Evolutionary conservation across 2,329 filamentous ascomycete species (phyloP).

Genomic region (Cryphonectria carpinicola): DNA sequence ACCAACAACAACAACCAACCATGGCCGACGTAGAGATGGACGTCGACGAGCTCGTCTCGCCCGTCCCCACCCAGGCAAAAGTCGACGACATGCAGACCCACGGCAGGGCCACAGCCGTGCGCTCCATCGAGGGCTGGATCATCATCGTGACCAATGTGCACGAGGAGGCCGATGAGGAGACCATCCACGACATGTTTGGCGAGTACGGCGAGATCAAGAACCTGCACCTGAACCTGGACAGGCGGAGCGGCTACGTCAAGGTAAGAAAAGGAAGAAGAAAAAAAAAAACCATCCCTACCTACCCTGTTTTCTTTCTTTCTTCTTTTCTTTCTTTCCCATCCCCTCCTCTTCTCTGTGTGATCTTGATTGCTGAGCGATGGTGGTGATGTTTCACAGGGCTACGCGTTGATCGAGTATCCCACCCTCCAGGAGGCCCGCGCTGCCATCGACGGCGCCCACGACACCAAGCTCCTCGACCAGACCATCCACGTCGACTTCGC

Average conservation of each 20-base stretch:
- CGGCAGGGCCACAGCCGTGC: constrained; percentile 76
- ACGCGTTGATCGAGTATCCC: constrained; percentile 82
- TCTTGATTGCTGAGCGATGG: not conserved
- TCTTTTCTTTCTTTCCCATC: constrained; percentile 5
- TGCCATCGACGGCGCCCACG: constrained; percentile 80
- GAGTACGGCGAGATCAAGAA: constrained; percentile 90
- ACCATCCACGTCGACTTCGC: constrained; percentile 82
- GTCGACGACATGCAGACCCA: constrained; percentile 72
- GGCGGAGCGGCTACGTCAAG: constrained; percentile 86
- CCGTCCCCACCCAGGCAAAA: constrained; percentile 44
- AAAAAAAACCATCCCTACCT: not conserved
- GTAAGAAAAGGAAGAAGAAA: constrained; percentile 44
- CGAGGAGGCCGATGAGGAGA: constrained; percentile 84
- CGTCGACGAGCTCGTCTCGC: constrained; percentile 53
- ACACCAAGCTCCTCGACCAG: constrained; percentile 79
- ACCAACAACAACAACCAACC: constrained; percentile 12
- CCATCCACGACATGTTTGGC: constrained; percentile 78
- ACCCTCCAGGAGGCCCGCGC: constrained; percentile 78
- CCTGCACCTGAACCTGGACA: constrained; percentile 79
- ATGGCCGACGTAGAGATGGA: constrained; percentile 66
- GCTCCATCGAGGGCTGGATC: constrained; percentile 90
- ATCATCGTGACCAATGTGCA: constrained; percentile 85
- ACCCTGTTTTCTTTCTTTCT: not conserved
- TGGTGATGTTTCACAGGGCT: constrained; percentile 59
- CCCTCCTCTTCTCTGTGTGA: not conserved